Evolutionary conservation across 2,329 filamentous ascomycete genomes (phyloP).

Genomic region (Aspergillus terreus): DNA sequence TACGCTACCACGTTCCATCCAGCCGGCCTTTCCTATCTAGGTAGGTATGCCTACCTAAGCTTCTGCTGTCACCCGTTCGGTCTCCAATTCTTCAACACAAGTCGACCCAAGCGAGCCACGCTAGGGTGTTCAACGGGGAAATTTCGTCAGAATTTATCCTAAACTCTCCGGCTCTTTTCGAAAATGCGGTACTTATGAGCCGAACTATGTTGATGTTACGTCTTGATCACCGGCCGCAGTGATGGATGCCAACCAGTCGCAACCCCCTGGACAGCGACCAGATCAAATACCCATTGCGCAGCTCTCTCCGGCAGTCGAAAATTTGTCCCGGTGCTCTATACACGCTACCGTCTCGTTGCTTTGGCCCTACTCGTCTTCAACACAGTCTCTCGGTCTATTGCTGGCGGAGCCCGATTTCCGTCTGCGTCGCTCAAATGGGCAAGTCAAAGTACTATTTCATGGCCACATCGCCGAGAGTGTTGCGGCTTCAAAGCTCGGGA

Average conservation of each 20-base stretch:
- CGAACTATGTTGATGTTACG: conserved; percentile 10
- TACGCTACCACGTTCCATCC: neutral
- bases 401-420: conserved; percentile 83
- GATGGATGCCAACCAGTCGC: conserved; percentile 27
- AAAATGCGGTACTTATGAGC: conserved; percentile 8
- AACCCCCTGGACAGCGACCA: conserved; percentile 19
- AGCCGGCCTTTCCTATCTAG: no score
- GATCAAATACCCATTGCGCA: conserved; percentile 37
- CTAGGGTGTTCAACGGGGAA: neutral
- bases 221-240: conserved; percentile 16
- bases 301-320: conserved; percentile 34
- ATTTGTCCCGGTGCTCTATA: conserved; percentile 40
- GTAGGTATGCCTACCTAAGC: no score
- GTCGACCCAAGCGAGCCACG: no score
- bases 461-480: conserved; percentile 68
- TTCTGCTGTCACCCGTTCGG: no score
- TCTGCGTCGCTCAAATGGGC: conserved; percentile 70
- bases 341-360: conserved; percentile 75
- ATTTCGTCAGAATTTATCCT: neutral
- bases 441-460: conserved; percentile 73
- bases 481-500: conserved; percentile 64
- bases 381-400: conserved; percentile 69
- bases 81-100: no score
- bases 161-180: neutral
- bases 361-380: conserved; percentile 86